Evolutionary conservation across 2,329 filamentous ascomycete genomes (phyloP), one percentile per base, ranked within the genome.

Genomic region (Calcarisporium arbuscula): DNA sequence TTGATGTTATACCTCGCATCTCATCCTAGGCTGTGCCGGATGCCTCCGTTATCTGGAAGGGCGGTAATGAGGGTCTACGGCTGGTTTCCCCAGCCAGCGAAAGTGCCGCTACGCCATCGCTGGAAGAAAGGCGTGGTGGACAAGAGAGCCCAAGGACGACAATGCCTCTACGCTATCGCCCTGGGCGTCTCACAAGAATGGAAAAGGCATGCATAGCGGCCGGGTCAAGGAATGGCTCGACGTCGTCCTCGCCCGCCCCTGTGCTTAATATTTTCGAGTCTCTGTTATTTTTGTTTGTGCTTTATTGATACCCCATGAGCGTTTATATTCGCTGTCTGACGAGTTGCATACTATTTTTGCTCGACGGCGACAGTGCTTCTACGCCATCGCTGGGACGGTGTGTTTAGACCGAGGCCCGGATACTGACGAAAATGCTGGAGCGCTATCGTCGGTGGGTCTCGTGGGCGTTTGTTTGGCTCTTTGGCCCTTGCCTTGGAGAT

Each of bases 371-470:
- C 53, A 71, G 67, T 70, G 67, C 67, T 67, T 42, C 54, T 70
- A 69, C 67, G 68, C 68, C 67, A 71, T 71, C 60, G 65, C 65
- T 65, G 65, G 63, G 67, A 70, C 65, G 66, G 66, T 58, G 66
- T 64, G 60, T 68, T 62, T 62, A 55, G 57, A 67, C 65, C 61
- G 66, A 65, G 64, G 48, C 54, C 51, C 47, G 49, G 43, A 40
- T 50, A 46, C 48, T 26, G 56, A 58, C 67, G 67, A 73, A 58
- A 72, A 72, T 72, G 69, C 69, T 62, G 32, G 39, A 62, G 60
- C 69, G 69, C 69, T 72, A 72, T 72, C 65, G 67, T 56, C 44
- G 49, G 58, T 50, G 50, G 57, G 64, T 51, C 63, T 68, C 65
- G 62, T 70, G 66, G 66, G 66, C 54, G 54, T 58, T 61, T 53